A percentile compares a stretch with the other conserved stretches of the same genome.
Conservation (phyloP, 768 basidiomycete species). For the Suillus americanus region DNA sequence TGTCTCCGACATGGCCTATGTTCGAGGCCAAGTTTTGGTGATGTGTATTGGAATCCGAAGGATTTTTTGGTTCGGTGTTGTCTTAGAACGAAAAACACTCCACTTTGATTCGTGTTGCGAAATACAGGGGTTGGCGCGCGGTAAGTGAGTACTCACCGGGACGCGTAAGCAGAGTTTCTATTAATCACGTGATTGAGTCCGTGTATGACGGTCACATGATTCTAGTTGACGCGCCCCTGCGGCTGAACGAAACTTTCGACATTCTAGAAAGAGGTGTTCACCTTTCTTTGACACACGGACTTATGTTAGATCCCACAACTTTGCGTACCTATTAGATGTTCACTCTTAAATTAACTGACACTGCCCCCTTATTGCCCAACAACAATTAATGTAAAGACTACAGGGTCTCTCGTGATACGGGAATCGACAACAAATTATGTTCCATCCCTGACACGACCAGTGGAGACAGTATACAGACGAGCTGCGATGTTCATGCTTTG, state of each 20-base stretch:
- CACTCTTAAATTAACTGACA: not conserved
- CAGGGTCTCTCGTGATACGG: conserved; percentile 18
- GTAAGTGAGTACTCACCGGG: not conserved
- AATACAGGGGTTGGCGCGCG: not conserved
- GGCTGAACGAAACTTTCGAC: no score
- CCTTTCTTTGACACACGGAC: no score
- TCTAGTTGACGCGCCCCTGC: no score
- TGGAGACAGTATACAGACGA: conserved; percentile 82
- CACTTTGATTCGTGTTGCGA: not conserved
- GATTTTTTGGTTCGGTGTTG: not conserved
- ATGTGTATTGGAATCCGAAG: not conserved
- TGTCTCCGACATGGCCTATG: conserved; percentile 20
- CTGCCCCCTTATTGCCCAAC: not conserved
- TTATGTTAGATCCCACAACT: not conserved
- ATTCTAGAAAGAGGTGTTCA: no score
- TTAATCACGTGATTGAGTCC: not conserved
- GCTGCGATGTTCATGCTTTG: conserved; percentile 96
- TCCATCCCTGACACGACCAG: conserved; percentile 76
- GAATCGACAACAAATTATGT: not conserved
- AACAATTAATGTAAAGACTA: conserved; percentile 27
- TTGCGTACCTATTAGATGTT: not conserved
- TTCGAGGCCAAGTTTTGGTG: not conserved
- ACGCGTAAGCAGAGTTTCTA: not conserved
- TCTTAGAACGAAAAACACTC: not conserved
- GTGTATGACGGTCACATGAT: no score